Evolutionary conservation across 164 flowering plant species (phyloP), one percentile per base, ranked within the genome.

Genomic region (Dillenia turbinata): DNA sequence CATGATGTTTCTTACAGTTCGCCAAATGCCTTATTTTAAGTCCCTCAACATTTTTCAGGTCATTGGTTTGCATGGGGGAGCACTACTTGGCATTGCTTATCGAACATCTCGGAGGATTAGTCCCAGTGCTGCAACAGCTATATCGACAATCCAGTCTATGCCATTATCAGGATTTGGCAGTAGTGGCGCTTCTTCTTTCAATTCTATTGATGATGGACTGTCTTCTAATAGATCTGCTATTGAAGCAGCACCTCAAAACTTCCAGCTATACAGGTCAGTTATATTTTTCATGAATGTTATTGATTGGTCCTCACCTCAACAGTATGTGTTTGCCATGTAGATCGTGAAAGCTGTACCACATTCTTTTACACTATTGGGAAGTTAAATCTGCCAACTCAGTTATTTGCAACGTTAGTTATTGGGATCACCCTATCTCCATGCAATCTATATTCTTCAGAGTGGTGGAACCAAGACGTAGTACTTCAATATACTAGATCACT

Each of bases 51-150:
- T 19, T 19, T 66, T 71, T 33, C 67, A 90, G 97, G 92, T 94
- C 52, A 79, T 83, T 76, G 96, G 90, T 51, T 76, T 94, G 85
- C 96, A 94, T 78, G 96, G 99, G 19, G 99, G 99, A 58, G 90
- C 99, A 58, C 79, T 94, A 24, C 94, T 94, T 72, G 99, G 97
- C 69, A 79, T 94, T 68, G 87, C 96, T n/a, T 94, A 94, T 78
- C 79, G 96, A 56, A 86, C 90, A 57, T 84, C 99, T 59, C 83
- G 99, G 52, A 83, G 97, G 70, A 76, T 91, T 63, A 91, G 86
- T 64, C 83, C 97, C 70, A 72, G 65, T 63, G 84, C 96, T 57
- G 96, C 97, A 17, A 89, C 96, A 47, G 89, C 99, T 45, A 94
- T 94, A 67, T 89, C 99, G 56, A 77, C 95, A 50, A 72, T 92